Evolutionary conservation across 345 rosid species (phyloP).

Genomic region (Barbarea vulgaris): DNA sequence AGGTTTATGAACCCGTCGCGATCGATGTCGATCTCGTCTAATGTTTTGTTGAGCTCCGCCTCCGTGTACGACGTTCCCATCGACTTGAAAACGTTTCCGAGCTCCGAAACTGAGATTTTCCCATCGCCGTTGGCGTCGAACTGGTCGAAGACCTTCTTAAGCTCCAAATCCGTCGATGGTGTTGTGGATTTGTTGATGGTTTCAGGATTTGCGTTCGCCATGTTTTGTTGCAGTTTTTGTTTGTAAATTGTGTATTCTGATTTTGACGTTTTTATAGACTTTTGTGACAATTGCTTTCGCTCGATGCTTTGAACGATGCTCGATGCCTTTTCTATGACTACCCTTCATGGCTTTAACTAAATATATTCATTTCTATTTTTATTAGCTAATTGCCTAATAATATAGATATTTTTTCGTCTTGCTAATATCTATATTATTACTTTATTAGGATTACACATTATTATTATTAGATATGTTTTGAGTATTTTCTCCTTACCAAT

Average conservation of each 20-base stretch:
- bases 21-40: constrained; percentile 81
- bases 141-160: constrained; percentile 63
- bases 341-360: constrained; percentile 19
- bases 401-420: background rate
- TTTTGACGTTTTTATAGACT: constrained; percentile 29
- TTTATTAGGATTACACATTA: too few species aligned
- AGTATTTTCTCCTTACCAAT: too few species aligned
- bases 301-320: constrained; percentile 31
- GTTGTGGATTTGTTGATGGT: constrained; percentile 5
- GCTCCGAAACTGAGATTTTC: constrained; percentile 71
- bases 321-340: constrained; percentile 17
- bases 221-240: background rate
- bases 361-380: constrained; percentile 25
- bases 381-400: background rate
- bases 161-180: constrained; percentile 44
- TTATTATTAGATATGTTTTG: too few species aligned
- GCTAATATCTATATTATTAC: too few species aligned
- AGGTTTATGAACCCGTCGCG: constrained; percentile 73
- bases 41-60: constrained; percentile 49
- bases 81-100: constrained; percentile 61
- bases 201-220: constrained; percentile 23
- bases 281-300: background rate
- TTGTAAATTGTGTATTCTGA: background rate
- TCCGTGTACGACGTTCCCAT: constrained; percentile 61
- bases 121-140: constrained; percentile 90